These are phyloP conservation scores for Incumbomyces lentus DNA, from an alignment of 2,329 filamentous ascomycete species.

Conservation along the genomic window DNA sequence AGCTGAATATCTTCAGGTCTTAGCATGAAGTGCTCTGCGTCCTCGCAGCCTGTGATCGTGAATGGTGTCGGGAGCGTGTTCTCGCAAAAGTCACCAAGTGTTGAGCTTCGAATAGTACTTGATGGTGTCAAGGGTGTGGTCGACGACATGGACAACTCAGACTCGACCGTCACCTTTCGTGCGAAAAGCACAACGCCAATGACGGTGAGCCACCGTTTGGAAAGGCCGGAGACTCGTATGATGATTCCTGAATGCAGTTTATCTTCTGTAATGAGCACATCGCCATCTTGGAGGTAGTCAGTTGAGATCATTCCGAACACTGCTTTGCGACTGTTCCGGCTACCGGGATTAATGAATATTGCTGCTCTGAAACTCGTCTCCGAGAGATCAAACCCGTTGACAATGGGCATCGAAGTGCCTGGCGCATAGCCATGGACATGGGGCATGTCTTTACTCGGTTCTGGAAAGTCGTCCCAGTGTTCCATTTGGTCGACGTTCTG, in stretches of 20 bases:
- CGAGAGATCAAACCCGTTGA: conserved; percentile 5
- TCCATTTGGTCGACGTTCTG: conserved; percentile 1
- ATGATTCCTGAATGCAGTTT: conserved; percentile 1
- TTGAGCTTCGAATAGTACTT: not conserved
- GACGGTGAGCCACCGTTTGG: conserved; percentile 5
- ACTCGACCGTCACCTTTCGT: not conserved
- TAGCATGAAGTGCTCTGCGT: not conserved
- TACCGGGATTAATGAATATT: conserved; percentile 4
- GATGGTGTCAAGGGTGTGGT: not conserved
- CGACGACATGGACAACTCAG: not conserved
- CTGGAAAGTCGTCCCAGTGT: conserved; percentile 4
- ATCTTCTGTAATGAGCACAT: not conserved
- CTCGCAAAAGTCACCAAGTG: conserved; percentile 5
- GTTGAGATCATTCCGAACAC: conserved; percentile 5
- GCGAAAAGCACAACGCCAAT: conserved; percentile 4
- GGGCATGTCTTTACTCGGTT: not conserved
- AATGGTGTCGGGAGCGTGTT: conserved; percentile 1
- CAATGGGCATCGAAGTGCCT: conserved; percentile 5
- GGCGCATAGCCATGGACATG: not conserved
- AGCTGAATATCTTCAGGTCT: conserved; percentile 1
- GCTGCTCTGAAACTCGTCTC: conserved; percentile 3
- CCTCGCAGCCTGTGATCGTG: not conserved
- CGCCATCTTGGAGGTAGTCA: not conserved
- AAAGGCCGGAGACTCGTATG: not conserved
- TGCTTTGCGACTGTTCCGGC: not conserved